A percentile compares a stretch with the other conserved stretches of the same genome.
Evolutionary conservation across 2,329 filamentous ascomycete genomes (phyloP).

Genomic region (Sporothrix schenckii): DNA sequence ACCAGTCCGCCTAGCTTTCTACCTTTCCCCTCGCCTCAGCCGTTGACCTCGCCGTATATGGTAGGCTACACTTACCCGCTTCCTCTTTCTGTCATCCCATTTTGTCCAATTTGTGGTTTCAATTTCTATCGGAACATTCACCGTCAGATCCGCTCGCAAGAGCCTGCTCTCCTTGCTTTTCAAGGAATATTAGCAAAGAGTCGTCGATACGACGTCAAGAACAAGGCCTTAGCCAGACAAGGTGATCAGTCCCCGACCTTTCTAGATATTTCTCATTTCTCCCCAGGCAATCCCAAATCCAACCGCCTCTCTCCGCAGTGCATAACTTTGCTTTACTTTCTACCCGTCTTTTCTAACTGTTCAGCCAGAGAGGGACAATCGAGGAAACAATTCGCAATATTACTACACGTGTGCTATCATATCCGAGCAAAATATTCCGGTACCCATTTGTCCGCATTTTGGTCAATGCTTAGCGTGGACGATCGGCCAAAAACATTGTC

Average conservation of each 20-base stretch:
- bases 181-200: not conserved
- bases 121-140: conserved; percentile 25
- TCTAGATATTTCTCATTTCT: not conserved
- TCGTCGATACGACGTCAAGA: not conserved
- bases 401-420: not conserved
- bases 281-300: not conserved
- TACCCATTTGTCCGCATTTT: too few relatives aligned
- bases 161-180: not conserved
- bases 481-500: too few relatives aligned
- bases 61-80: not conserved
- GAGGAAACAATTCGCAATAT: conserved; percentile 1
- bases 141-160: conserved; percentile 21
- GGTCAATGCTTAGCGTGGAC: too few relatives aligned
- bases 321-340: conserved; percentile 27
- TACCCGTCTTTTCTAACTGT: conserved; percentile 17
- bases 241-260: not conserved
- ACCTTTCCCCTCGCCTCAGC: not conserved
- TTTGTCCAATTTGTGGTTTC: not conserved
- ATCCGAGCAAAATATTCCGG: not conserved
- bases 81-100: not conserved
- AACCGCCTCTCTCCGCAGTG: not conserved
- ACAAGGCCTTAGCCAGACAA: not conserved
- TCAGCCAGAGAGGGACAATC: not conserved
- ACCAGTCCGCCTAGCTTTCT: not conserved
- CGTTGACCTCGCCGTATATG: not conserved